A percentile compares a stretch with the other conserved stretches of the same genome.
Conservation (phyloP, 495 filamentous ascomycete species). For the Penicillium desertorum region DNA sequence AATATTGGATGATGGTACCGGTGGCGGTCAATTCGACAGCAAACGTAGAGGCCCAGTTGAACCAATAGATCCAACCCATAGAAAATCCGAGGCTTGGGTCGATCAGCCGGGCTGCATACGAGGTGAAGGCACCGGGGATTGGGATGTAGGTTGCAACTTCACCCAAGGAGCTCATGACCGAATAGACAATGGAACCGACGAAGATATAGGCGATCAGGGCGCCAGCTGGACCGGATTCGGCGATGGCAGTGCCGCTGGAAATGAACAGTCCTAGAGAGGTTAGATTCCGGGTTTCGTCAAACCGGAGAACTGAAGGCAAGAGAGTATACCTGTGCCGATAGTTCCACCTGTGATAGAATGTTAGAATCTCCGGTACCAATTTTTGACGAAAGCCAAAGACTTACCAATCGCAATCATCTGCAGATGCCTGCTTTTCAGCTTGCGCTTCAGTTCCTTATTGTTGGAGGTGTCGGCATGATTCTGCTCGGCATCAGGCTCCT, state of each 20-base stretch:
- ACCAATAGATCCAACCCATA: slow-evolving; percentile 71
- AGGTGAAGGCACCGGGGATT: slow-evolving; percentile 66
- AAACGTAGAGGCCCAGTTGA: slow-evolving; percentile 57
- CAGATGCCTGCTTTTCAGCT: slow-evolving; percentile 63
- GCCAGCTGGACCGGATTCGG: slow-evolving; percentile 59
- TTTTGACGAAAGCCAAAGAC: slow-evolving; percentile 34
- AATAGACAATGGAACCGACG: slow-evolving; percentile 56
- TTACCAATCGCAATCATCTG: slow-evolving; percentile 67
- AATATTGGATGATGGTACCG: slow-evolving; percentile 67
- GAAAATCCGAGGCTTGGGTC: slow-evolving; percentile 70
- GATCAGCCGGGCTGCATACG: slow-evolving; percentile 66
- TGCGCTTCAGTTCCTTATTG: slow-evolving; percentile 44
- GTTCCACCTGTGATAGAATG: slow-evolving; percentile 64
- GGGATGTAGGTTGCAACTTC: slow-evolving; percentile 75
- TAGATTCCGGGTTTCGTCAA: slow-evolving; percentile 7
- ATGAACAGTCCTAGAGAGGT: slow-evolving; percentile 53
- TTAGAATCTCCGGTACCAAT: slow-evolving; percentile 48
- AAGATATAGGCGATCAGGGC: slow-evolving; percentile 63
- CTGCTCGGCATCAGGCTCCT: slow-evolving; percentile 27
- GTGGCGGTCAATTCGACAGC: slow-evolving; percentile 68
- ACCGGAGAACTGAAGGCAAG: neutral
- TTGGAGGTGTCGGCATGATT: slow-evolving; percentile 15
- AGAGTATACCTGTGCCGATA: slow-evolving; percentile 60
- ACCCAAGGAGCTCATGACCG: slow-evolving; percentile 52
- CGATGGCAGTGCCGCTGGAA: slow-evolving; percentile 64